Evolutionary conservation across 2,329 filamentous ascomycete species (phyloP).

Genomic region (Fusarium domesticum): DNA sequence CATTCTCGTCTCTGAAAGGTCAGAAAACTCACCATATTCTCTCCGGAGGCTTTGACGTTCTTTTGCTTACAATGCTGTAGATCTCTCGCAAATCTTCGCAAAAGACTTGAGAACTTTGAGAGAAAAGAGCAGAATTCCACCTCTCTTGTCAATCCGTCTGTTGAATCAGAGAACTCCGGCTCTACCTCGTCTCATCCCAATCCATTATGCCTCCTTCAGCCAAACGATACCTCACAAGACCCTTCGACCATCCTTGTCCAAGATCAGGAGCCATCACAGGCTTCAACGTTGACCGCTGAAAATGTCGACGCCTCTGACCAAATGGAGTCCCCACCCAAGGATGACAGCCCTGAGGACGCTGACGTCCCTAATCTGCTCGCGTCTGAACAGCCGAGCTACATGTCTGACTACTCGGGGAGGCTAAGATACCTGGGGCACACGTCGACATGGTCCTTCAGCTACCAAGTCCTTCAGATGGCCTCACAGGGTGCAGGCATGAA

Average conservation of each 20-base stretch:
- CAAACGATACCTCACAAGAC: not conserved
- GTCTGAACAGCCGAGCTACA: slow-evolving; percentile 6
- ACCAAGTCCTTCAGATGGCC: slow-evolving; percentile 5
- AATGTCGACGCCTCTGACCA: not conserved
- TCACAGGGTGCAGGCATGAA: not conserved
- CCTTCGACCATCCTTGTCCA: not conserved
- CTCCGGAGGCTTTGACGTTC: not conserved
- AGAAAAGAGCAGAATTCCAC: not conserved
- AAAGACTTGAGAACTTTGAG: slow-evolving; percentile 2
- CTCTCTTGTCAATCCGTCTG: no score
- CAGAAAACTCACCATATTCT: not conserved
- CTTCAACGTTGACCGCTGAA: not conserved
- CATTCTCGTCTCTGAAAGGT: slow-evolving; percentile 7
- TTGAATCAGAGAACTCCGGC: not conserved
- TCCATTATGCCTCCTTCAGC: not conserved
- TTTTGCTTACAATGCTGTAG: slow-evolving; percentile 2
- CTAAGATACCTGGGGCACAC: slow-evolving; percentile 9
- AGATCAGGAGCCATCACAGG: not conserved
- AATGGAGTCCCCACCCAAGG: not conserved
- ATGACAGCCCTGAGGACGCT: slow-evolving; percentile 1
- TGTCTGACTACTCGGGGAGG: slow-evolving; percentile 4
- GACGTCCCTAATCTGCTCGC: slow-evolving; percentile 3
- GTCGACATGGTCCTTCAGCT: slow-evolving; percentile 11
- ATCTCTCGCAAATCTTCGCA: slow-evolving; percentile 4
- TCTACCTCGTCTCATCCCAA: not conserved